Evolutionary conservation across 2,329 filamentous ascomycete species (phyloP).

Genomic region (Paracoccidioides brasiliensis): DNA sequence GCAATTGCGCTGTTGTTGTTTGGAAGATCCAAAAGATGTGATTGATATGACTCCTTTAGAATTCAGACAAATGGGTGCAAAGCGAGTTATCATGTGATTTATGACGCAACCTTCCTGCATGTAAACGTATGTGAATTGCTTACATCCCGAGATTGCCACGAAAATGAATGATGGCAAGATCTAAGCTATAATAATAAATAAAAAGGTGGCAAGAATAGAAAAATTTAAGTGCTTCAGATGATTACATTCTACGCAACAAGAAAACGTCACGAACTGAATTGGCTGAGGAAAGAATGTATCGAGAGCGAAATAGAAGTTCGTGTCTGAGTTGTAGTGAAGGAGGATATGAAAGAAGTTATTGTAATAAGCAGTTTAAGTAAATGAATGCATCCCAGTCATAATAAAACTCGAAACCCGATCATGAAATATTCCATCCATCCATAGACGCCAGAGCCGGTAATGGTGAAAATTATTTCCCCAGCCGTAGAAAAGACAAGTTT

Average conservation of each 20-base stretch:
- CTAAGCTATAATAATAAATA: too few species aligned
- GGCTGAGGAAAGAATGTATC: too few species aligned
- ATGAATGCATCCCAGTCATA: not conserved
- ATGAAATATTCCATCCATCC: not conserved
- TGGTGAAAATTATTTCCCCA: not conserved
- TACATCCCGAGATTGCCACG: too few species aligned
- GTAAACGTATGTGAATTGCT: too few species aligned
- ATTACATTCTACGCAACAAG: too few species aligned
- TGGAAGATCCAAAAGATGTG: too few species aligned
- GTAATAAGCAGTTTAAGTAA: not conserved
- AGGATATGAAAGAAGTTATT: not conserved
- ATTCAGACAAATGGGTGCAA: too few species aligned
- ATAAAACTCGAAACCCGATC: not conserved
- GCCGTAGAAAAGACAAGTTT: not conserved
- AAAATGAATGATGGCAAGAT: too few species aligned
- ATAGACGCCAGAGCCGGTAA: constrained; percentile 1
- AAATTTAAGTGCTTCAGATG: not conserved
- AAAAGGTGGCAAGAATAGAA: not conserved
- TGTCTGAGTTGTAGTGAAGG: not conserved
- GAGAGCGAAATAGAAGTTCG: not conserved
- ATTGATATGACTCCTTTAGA: too few species aligned
- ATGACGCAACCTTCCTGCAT: not conserved
- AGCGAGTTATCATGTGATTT: not conserved
- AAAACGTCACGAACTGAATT: too few species aligned
- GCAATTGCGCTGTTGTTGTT: too few species aligned